A percentile compares a stretch with the other conserved stretches of the same genome.
Evolutionary conservation across 129 eudicot species (phyloP).

Genomic region (Sambucus nigra): DNA sequence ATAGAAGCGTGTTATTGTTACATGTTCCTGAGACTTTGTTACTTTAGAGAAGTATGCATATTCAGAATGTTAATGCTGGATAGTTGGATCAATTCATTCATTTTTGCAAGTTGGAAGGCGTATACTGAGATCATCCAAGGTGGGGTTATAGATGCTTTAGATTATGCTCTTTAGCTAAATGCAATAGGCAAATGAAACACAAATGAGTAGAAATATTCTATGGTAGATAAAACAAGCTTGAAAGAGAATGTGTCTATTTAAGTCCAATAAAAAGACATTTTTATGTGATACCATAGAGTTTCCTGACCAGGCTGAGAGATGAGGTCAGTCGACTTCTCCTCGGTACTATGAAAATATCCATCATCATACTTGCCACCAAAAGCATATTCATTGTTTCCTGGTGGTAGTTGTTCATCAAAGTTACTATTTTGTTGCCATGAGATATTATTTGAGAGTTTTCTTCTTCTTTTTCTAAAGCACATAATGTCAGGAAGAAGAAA

Average conservation of each 20-base stretch:
- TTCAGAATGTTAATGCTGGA: too few relatives aligned
- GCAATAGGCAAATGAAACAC: slow-evolving; percentile 49
- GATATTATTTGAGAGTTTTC: slow-evolving; percentile 10
- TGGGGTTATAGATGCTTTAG: slow-evolving; percentile 26
- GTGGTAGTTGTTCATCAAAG: slow-evolving; percentile 19
- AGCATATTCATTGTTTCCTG: slow-evolving; percentile 50
- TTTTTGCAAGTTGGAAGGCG: slow-evolving; percentile 18
- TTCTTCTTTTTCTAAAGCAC: slow-evolving; percentile 52
- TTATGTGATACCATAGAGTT: slow-evolving; percentile 65
- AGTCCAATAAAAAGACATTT: slow-evolving; percentile 19
- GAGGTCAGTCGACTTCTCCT: slow-evolving; percentile 46
- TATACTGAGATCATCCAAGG: slow-evolving; percentile 40
- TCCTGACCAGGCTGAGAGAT: slow-evolving; percentile 84
- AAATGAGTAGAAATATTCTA: slow-evolving; percentile 42
- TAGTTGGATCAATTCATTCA: neutral
- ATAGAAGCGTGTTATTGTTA: too few relatives aligned
- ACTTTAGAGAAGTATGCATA: too few relatives aligned
- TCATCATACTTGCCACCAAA: slow-evolving; percentile 46
- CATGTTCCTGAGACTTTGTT: too few relatives aligned
- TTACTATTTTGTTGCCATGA: neutral
- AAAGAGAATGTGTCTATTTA: slow-evolving; percentile 28
- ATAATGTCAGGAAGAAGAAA: slow-evolving; percentile 57
- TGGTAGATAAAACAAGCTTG: slow-evolving; percentile 22
- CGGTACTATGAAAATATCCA: slow-evolving; percentile 43
- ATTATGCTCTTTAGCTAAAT: slow-evolving; percentile 48